These are phyloP conservation scores for Microsporum canis DNA, from an alignment of 2,329 filamentous ascomycete species.

Conservation along the genomic window DNA sequence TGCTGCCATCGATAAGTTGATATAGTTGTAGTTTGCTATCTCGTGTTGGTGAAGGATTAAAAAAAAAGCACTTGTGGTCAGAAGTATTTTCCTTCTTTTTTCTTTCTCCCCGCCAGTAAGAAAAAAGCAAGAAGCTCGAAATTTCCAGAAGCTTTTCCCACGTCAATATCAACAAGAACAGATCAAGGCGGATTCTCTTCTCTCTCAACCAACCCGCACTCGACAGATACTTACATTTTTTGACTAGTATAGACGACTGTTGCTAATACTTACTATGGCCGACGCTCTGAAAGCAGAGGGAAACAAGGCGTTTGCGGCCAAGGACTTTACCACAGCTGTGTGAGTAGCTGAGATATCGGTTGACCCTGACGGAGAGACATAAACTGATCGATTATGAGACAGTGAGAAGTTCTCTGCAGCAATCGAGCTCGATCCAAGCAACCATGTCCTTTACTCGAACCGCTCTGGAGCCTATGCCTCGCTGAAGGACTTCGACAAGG, in stretches of 20 bases:
- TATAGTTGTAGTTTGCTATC: neutral
- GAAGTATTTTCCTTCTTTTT: neutral
- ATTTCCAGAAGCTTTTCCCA: slow-evolving; percentile 33
- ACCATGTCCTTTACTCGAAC: slow-evolving; percentile 98
- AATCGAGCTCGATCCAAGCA: slow-evolving; percentile 73
- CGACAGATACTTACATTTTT: neutral
- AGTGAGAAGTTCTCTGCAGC: slow-evolving; percentile 93
- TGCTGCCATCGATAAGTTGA: neutral
- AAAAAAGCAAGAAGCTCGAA: slow-evolving; percentile 22
- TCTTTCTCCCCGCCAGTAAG: neutral
- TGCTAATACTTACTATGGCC: slow-evolving; percentile 41
- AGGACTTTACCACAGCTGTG: slow-evolving; percentile 94
- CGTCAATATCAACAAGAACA: neutral
- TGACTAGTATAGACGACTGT: neutral
- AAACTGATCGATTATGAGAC: slow-evolving; percentile 10
- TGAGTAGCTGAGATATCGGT: slow-evolving; percentile 43
- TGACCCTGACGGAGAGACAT: neutral
- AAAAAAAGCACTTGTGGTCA: neutral
- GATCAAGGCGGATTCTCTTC: neutral
- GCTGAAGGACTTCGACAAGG: slow-evolving; percentile 74
- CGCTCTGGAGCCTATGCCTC: slow-evolving; percentile 80
- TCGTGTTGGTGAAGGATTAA: neutral
- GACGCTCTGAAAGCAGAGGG: slow-evolving; percentile 89
- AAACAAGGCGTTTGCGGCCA: slow-evolving; percentile 96
- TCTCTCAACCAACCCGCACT: neutral